Conservation (phyloP, 768 basidiomycete genomes). For the Dacryopinax primogenitus region DNA sequence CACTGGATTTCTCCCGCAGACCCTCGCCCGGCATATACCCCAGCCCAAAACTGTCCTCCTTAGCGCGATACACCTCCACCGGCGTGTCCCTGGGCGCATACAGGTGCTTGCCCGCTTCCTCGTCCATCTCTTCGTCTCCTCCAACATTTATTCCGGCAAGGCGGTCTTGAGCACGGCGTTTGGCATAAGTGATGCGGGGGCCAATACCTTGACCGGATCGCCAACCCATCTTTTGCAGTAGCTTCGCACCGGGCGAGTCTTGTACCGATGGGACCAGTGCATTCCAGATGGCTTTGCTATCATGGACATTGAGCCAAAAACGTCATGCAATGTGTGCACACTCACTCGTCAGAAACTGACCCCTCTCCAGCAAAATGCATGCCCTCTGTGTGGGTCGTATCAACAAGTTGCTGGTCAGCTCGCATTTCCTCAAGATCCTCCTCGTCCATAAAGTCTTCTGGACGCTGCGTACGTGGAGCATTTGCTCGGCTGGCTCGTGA, state of each 20-base stretch:
- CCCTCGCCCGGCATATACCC: constrained; percentile 61
- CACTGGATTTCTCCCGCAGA: constrained; percentile 10
- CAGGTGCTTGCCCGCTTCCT: constrained; percentile 73
- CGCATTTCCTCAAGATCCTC: constrained; percentile 80
- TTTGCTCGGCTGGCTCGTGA: constrained; percentile 64
- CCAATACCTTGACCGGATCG: constrained; percentile 84
- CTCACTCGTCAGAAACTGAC: constrained; percentile 43
- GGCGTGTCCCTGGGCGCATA: constrained; percentile 75
- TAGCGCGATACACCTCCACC: constrained; percentile 46
- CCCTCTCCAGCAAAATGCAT: constrained; percentile 22
- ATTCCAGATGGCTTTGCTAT: constrained; percentile 48
- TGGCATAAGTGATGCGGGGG: constrained; percentile 65
- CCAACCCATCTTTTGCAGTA: constrained; percentile 96
- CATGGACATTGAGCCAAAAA: constrained; percentile 40
- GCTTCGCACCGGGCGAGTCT: constrained; percentile 69
- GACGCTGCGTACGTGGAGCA: constrained; percentile 40
- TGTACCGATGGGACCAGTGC: constrained; percentile 60
- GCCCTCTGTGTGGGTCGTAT: constrained; percentile 48
- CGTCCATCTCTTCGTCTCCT: constrained; percentile 45
- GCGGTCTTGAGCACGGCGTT: constrained; percentile 58
- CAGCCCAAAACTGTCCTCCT: constrained; percentile 68
- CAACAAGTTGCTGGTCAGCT: constrained; percentile 60
- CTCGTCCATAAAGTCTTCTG: constrained; percentile 98
- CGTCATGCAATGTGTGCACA: constrained; percentile 16
- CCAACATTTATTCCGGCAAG: constrained; percentile 26